These are phyloP conservation scores for Suhomyces prunicola DNA, from an alignment of 805 yeast genomes.

Conservation along the genomic window DNA sequence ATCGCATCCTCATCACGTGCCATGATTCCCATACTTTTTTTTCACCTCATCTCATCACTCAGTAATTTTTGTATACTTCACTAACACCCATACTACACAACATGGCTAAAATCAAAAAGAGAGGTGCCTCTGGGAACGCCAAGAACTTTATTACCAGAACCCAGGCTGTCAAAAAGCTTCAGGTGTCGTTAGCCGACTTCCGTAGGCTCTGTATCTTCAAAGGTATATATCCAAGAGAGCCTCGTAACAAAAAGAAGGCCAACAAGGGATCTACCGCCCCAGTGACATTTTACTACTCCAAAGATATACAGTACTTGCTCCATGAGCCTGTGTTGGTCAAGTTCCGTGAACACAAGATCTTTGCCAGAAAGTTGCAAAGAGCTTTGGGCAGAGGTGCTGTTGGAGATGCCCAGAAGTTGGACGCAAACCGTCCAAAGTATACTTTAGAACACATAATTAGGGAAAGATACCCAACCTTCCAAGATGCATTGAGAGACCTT, in stretches of 20 bases:
- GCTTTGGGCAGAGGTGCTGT: conserved; percentile 93
- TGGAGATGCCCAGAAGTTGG: conserved; percentile 81
- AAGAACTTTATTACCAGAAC: conserved; percentile 90
- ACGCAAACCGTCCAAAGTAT: conserved; percentile 75
- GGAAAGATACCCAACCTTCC: conserved; percentile 92
- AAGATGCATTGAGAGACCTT: conserved; percentile 87
- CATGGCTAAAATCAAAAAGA: conserved; percentile 75
- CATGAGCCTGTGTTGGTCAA: conserved; percentile 92
- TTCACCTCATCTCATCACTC: conserved; percentile 11
- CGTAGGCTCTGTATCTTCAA: conserved; percentile 95
- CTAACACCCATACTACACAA: conserved; percentile 8
- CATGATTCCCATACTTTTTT: not conserved
- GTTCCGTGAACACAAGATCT: conserved; percentile 93
- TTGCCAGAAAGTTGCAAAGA: conserved; percentile 83
- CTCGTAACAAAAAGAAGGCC: conserved; percentile 92
- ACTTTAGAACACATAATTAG: conserved; percentile 86
- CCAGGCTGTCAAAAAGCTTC: conserved; percentile 88
- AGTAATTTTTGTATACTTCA: conserved; percentile 8
- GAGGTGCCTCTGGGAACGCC: conserved; percentile 83
- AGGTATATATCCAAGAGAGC: conserved; percentile 97
- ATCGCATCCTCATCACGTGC: not conserved
- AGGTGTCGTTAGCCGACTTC: conserved; percentile 93
- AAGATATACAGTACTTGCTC: conserved; percentile 90
- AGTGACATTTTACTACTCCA: conserved; percentile 87
- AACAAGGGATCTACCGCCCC: conserved; percentile 98